phyloP scores from a whole-genome alignment of 768 basidiomycete genomes.

The Tremella yokohamensis region DNA sequence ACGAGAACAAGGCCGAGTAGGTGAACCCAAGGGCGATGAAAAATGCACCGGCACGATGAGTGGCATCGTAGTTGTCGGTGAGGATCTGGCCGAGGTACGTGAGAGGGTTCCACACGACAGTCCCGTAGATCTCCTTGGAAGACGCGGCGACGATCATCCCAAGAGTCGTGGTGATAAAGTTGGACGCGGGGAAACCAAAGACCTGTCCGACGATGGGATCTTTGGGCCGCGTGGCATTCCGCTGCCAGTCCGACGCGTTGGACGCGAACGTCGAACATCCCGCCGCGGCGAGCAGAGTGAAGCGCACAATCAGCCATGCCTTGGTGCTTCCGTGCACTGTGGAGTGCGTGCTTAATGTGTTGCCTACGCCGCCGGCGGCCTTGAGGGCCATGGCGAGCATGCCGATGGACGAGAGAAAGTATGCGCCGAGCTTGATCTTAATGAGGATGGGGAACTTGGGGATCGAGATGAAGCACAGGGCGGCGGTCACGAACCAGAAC shows the following conservation, averaged over 20 bases:
- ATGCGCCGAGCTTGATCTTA: conserved; percentile 28
- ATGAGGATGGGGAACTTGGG: conserved; percentile 34
- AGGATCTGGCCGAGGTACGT: conserved; percentile 35
- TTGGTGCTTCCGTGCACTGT: conserved; percentile 21
- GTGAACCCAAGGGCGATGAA: conserved; percentile 40
- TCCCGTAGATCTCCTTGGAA: conserved; percentile 22
- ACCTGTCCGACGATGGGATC: conserved; percentile 42
- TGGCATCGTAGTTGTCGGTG: conserved; percentile 36
- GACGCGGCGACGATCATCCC: conserved; percentile 40
- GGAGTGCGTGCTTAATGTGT: conserved; percentile 17
- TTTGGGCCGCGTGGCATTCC: conserved; percentile 26
- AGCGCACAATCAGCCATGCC: conserved; percentile 34
- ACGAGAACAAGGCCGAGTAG: conserved; percentile 36
- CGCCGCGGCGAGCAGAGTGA: conserved; percentile 31
- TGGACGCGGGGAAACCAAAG: conserved; percentile 40
- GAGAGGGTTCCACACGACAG: conserved; percentile 39
- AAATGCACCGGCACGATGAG: conserved; percentile 34
- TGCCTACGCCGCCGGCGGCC: conserved; percentile 20
- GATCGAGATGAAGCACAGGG: conserved; percentile 16
- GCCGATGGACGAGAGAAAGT: conserved; percentile 22
- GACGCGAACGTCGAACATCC: conserved; percentile 39
- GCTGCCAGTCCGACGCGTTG: conserved; percentile 43
- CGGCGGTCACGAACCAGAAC: conserved; percentile 20
- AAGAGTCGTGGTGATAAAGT: conserved; percentile 34
- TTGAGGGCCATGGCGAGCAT: conserved; percentile 30